Conservation (phyloP, 2,329 filamentous ascomycete genomes). For the Aspergillus luchuensis region DNA sequence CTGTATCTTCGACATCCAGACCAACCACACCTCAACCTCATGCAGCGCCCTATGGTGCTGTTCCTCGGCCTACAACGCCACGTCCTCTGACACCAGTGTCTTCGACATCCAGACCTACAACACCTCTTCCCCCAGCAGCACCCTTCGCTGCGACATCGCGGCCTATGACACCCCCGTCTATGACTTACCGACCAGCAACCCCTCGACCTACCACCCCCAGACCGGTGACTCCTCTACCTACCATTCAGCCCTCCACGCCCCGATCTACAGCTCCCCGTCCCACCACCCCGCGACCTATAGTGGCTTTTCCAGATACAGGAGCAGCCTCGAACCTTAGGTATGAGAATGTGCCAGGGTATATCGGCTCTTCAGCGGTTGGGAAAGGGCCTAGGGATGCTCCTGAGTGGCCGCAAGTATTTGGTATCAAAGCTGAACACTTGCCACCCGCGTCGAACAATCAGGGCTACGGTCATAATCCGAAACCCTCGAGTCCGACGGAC, state of each 20-base stretch:
- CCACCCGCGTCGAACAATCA: not conserved
- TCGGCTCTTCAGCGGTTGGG: not conserved
- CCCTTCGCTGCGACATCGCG: not conserved
- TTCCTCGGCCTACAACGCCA: slow-evolving; percentile 1
- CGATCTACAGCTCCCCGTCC: not conserved
- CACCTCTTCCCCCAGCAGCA: not conserved
- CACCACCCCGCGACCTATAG: not conserved
- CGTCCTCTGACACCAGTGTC: not conserved
- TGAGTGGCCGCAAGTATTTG: not conserved
- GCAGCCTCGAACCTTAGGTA: not conserved
- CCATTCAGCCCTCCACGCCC: not conserved
- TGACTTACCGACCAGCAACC: not conserved
- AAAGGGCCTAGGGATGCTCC: not conserved
- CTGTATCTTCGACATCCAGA: not conserved
- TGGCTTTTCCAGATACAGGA: not conserved
- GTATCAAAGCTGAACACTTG: not conserved
- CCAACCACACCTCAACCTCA: not conserved
- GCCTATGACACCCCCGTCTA: not conserved
- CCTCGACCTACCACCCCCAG: not conserved
- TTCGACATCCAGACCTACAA: not conserved
- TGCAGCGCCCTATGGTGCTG: not conserved
- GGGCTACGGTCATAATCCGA: not conserved
- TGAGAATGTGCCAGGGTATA: not conserved
- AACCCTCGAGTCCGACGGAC: not conserved
- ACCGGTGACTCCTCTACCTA: not conserved